Base-by-base conservation (phyloP, 2,329 filamentous ascomycete genomes). In the Sporothrix mexicana region DNA sequence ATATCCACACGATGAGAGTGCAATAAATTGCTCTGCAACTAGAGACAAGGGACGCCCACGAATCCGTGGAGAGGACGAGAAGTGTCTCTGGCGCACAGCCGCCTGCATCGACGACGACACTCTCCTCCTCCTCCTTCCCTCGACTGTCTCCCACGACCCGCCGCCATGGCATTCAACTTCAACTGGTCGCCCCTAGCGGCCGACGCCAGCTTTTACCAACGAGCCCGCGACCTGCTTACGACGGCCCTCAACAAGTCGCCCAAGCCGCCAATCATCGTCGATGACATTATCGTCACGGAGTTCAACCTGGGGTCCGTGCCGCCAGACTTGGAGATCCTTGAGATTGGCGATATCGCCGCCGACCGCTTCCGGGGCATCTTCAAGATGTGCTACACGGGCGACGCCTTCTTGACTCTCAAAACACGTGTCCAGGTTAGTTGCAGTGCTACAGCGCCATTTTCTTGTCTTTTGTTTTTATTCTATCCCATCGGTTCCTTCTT, bases 171-270 rank as follows among this genome's bases (percentile, higher is more conserved):
- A 78, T 99, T 99, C 92, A 98, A 98, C 87, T 99, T 99, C 93
- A 98, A 98, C 93, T 99, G 96, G 96, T 97, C 94, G 88, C 96
- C 96, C 80, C 88, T 99, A 77, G 96, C 97, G 84, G 95, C 95
- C 80, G 96, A 98, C 85, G 95, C 93, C 79, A 89, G 91, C 78
- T 96, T 96, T 83, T 95, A 95, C 84, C 90, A 92, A 81, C 92
- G 94, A 78, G 95, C 96, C 69, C 93, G 95, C 82, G 95, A 98
- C 81, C 92, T 98, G 82, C 88, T 99, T 78, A 99, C 96, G 36
- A 92, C 93, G 73, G 96, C 96, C 49, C 87, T 99, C 79, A 99
- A 99, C 88, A 98, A 98, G 84, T 96, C 93, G 71, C 95, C 95
- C 53, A 98, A 98, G 80, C 96, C 96, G 73, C 96, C 96, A 74